phyloP scores from a whole-genome alignment of 345 rosid species.

The Carallia pectinifolia region DNA sequence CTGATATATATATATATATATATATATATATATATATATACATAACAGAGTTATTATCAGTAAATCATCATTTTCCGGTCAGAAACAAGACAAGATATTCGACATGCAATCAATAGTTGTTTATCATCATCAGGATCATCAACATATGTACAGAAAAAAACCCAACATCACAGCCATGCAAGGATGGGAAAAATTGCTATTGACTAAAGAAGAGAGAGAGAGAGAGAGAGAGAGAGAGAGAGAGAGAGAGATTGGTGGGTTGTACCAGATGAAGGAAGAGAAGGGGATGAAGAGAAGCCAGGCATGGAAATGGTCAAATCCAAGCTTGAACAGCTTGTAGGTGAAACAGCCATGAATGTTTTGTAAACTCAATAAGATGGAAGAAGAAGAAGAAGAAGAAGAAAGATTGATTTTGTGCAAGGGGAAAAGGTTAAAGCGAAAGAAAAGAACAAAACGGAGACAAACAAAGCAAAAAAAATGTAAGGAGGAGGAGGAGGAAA shows the following conservation, averaged over 20 bases:
- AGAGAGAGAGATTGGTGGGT: conserved; percentile 1
- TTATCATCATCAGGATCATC: conserved; percentile 1
- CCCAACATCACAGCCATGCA: background rate
- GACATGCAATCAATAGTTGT: background rate
- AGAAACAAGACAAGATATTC: background rate
- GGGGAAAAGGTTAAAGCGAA: conserved; percentile 21
- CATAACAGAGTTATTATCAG: too few species aligned
- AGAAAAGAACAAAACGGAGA: conserved; percentile 14
- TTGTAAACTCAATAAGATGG: background rate
- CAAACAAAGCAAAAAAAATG: conserved; percentile 19
- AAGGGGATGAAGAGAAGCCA: conserved; percentile 68
- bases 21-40: too few species aligned
- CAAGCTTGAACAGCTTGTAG: conserved; percentile 57
- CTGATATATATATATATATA: background rate
- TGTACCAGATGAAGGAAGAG: conserved; percentile 51
- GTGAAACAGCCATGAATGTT: conserved; percentile 51
- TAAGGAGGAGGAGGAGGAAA: conserved; percentile 24
- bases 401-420: conserved; percentile 13
- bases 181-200: too few species aligned
- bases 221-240: background rate
- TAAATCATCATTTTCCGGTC: background rate
- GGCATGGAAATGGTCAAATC: conserved; percentile 83
- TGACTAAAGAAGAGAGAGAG: background rate
- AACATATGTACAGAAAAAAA: background rate
- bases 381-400: conserved; percentile 19